Conservation (phyloP, 83 land plant species). For the Diphasiastrum complanatum region DNA sequence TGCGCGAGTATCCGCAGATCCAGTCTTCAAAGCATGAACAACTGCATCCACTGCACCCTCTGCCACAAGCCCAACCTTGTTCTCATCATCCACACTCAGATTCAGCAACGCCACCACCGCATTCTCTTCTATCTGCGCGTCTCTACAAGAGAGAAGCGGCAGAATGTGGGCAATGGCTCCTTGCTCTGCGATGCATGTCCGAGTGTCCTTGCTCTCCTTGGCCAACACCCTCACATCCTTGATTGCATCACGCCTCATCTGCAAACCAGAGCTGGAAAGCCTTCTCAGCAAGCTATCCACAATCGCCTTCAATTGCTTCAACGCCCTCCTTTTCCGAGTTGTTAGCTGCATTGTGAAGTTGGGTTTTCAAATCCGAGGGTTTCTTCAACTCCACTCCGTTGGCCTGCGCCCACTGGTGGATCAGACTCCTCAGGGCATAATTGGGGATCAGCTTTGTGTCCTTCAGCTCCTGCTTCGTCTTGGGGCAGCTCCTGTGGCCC, state of each 20-base stretch:
- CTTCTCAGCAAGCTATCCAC: constrained; percentile 40
- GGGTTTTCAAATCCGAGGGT: neutral
- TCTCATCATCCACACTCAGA: constrained; percentile 60
- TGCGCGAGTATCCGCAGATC: constrained; percentile 50
- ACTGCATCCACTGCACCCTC: constrained; percentile 49
- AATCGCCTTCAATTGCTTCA: neutral
- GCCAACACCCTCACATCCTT: constrained; percentile 55
- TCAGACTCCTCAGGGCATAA: constrained; percentile 52
- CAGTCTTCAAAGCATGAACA: constrained; percentile 38
- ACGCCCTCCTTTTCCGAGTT: constrained; percentile 33
- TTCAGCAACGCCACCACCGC: constrained; percentile 56
- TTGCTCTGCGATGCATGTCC: constrained; percentile 51
- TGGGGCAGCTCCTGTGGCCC: constrained; percentile 60
- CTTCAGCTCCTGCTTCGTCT: constrained; percentile 62
- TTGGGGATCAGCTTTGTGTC: constrained; percentile 65
- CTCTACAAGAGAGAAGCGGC: constrained; percentile 23
- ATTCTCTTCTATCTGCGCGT: constrained; percentile 54
- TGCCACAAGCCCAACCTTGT: constrained; percentile 51
- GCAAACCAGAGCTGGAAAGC: constrained; percentile 20
- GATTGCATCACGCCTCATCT: constrained; percentile 42
- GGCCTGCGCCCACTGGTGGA: constrained; percentile 52
- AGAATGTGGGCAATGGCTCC: constrained; percentile 45
- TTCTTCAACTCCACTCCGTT: constrained; percentile 45
- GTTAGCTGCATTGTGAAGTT: neutral
- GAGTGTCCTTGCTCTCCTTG: constrained; percentile 40